Base-by-base conservation (phyloP, 495 filamentous ascomycete species). In the Ramalina peruviana region DNA sequence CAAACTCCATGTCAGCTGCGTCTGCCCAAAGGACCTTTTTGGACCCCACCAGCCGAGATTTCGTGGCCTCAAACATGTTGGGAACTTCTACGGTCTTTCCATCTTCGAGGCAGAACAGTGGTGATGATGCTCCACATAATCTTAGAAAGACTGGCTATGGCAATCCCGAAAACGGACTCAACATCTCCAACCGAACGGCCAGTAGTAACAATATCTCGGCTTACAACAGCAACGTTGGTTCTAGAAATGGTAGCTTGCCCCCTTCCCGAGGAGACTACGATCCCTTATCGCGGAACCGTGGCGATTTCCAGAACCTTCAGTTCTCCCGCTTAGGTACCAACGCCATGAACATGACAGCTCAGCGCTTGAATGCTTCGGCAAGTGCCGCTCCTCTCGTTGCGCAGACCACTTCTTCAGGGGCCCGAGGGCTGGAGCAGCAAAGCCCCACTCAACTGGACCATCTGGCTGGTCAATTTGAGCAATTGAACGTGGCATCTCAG, bases 241-340 rank as follows among this genome's bases (percentile, higher is more conserved):
- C 66, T 3, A 52, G 65, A 15, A 67, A 57, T 36, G 65, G 58
- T 16, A 71, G 67, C 49, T 49, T 68, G 20, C 67, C 69, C 38
- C 59, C 65, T 1, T 71, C 69, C 25, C 60, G 63, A 19, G 60
- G 68, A 40, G 59, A 63, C 17, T 54, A 50, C n/a, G 61, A 65
- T 25, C 59, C 57, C 7, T 16, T 30, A 1, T 51, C 49, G 27
- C 49, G 42, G 30, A 37, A 20, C 43, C 56, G 41, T 53, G 48
- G 41, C 27, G 54, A 57, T 25, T 19, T 46, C 12, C 46, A 44
- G 36, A 60, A 40, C 25, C 9, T 41, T 20, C 49, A 42, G 44
- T 46, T 49, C 21, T 19, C 42, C n/a, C 48, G 50, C 26, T 43
- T 44, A 30, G 49, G 47, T 21, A 38, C 46, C 33, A 33, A 45